Evolutionary conservation across 108 stramenopile species (phyloP), one percentile per base, ranked within the genome.

Genomic region (Nitzschia sp.): DNA sequence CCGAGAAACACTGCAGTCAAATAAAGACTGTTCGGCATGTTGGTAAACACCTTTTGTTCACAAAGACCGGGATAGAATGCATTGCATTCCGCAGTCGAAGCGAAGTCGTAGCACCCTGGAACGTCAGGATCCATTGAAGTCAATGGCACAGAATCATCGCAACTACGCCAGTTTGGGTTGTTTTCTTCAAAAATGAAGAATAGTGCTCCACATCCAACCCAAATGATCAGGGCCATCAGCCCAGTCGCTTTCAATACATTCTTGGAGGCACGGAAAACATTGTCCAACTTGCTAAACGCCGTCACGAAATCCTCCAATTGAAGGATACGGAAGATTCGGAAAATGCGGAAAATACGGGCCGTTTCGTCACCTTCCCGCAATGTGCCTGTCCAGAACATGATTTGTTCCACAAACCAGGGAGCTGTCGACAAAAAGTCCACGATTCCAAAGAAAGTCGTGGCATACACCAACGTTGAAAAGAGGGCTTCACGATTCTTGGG

Each of bases 211-310:
- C 89, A 85, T 66, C 93, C 93, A 24, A 96, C 82, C 95, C 95
- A 96, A 46, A 96, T 90, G 24, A 96, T 91, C 15, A 94, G 39
- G 26, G 95, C 95, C 82, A 96, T 77, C 39, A 96, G 69, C 0
- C 89, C 88, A 12, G 93, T 93, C 2, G 93, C 92, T 61, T 94
- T 92, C n/a, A 96, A 78, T 12, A 94, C 82, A 57, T 88, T 89
- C 61, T 85, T 89, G 19, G 85, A 86, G 2, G 87, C 87, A 17
- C 86, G 76, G 65, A 89, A 96, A 12, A 96, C 95, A 73, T 96
- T 94, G 79, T 96, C 95, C 15, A 96, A 85, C 65, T 93, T 90
- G 65, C 90, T 86, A 62, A 96, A 96, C 22, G 92, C 95, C 15
- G 80, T 73, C 52, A 96, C 59, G 62, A 94, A 94, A 54, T 94